Conservation (phyloP, 176 grass and related monocot species). For the barley (Hordeum vulgare) region MorexV3_pseudomolecules_assembly NC_058520.1:510921370-510921869, state of each 20-base stretch:
- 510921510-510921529: neutral
- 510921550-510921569: neutral
- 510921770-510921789: neutral
- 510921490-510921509: neutral
- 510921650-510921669: neutral
- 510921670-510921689: neutral
- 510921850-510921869: neutral
- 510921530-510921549: neutral
- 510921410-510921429: neutral
- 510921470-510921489: neutral
- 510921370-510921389: neutral
- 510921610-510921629: neutral
- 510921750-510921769: neutral
- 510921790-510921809: neutral
- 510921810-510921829: neutral
- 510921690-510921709: neutral
- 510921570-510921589: neutral
- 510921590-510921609: neutral
- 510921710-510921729: neutral
- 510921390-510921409: neutral
- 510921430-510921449: neutral
- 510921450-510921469: no score
- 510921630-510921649: neutral
- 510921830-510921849: neutral
- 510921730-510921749: no score